phyloP scores from a whole-genome alignment of 306 rosid genomes.

The Glycine soja region DNA sequence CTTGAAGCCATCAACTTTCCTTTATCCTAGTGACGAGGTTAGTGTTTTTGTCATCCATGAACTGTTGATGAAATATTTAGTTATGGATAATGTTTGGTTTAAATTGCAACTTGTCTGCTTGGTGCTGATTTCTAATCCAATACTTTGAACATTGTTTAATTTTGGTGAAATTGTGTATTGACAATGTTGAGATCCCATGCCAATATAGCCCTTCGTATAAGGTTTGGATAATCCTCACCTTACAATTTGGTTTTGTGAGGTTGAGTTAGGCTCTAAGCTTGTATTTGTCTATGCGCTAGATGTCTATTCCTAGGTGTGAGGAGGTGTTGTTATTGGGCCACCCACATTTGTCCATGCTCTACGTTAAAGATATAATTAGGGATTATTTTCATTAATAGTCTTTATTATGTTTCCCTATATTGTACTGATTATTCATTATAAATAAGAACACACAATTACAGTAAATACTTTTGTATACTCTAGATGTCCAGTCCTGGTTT shows the following conservation, averaged over 20 bases:
- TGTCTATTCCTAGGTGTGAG: neutral
- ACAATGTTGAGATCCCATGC: neutral
- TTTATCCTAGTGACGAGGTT: constrained; percentile 90
- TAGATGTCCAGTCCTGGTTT: neutral
- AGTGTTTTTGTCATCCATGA: constrained; percentile 42
- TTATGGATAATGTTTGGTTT: constrained; percentile 35
- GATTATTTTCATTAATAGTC: too few species aligned
- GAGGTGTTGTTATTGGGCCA: neutral
- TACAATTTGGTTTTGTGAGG: neutral
- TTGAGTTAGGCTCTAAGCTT: neutral
- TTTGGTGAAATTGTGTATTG: constrained; percentile 35
- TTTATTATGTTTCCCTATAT: too few species aligned
- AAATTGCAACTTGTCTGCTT: constrained; percentile 24
- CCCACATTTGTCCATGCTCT: neutral
- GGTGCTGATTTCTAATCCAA: constrained; percentile 25
- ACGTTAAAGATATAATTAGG: too few species aligned
- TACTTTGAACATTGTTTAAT: constrained; percentile 26
- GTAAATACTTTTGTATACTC: neutral
- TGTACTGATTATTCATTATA: too few species aligned
- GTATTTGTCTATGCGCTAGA: neutral
- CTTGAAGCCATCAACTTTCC: constrained; percentile 88
- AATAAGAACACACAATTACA: too few species aligned
- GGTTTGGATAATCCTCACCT: neutral
- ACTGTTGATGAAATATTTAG: constrained; percentile 38
- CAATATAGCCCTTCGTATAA: neutral